phyloP scores from a whole-genome alignment of 768 basidiomycete species.

The Kwoniella bestiolae region DNA sequence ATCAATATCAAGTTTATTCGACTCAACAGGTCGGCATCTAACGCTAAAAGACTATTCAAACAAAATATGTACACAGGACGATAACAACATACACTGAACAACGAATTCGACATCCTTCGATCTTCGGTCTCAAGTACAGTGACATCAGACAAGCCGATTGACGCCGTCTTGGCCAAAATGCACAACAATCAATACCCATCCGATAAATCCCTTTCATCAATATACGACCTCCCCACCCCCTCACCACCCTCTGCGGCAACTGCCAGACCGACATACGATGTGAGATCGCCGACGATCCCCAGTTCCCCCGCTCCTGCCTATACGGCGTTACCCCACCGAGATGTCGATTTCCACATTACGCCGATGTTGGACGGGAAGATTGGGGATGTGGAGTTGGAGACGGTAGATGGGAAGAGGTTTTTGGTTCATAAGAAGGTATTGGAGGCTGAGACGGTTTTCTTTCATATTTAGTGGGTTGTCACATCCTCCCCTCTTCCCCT shows the following conservation, averaged over 20 bases:
- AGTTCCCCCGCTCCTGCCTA: constrained; percentile 50
- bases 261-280: neutral
- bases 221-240: constrained; percentile 8
- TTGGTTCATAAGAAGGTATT: constrained; percentile 48
- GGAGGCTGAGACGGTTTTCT: constrained; percentile 51
- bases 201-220: constrained; percentile 24
- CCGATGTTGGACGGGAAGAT: constrained; percentile 39
- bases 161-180: constrained; percentile 1
- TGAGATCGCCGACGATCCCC: constrained; percentile 23
- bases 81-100: too few species aligned
- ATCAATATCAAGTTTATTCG: too few species aligned
- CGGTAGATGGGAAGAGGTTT: constrained; percentile 47
- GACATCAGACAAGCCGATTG: too few species aligned
- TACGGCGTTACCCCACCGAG: constrained; percentile 42
- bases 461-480: constrained; percentile 53
- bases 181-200: constrained; percentile 21
- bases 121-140: too few species aligned
- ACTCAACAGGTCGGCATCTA: too few species aligned
- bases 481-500: neutral
- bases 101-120: too few species aligned
- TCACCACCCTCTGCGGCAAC: constrained; percentile 3
- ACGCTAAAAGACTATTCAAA: too few species aligned
- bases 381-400: constrained; percentile 50
- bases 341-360: constrained; percentile 41
- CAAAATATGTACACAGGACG: too few species aligned